Evolutionary conservation across 768 basidiomycete genomes (phyloP), one percentile per base, ranked within the genome.

Genomic region (Trametes maxima): DNA sequence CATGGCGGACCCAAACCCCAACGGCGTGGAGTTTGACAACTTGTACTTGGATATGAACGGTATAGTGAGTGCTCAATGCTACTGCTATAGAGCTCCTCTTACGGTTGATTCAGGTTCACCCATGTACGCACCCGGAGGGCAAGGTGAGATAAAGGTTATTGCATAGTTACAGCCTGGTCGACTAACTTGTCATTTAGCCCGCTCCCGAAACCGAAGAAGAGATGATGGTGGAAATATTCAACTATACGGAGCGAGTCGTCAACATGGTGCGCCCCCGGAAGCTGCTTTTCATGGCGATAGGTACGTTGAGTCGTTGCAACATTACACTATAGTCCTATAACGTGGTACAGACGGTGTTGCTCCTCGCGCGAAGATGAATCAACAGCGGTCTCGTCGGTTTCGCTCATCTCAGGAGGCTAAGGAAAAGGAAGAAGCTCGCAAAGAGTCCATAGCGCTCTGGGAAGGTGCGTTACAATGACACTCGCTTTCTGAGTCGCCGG

Each of bases 11-110:
- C 82, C 90, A 35, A 99, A 99, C 74, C 97, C 97, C n/a, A 99
- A 99, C 73, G 94, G 90, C 24, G 79, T 82, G 59, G 97, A 99
- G 77, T 94, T 95, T 67, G 97, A 99, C 78, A 94, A 93, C 73
- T 79, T 99, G 47, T 99, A 99, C 74, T 81, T 99, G 44, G 96
- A 99, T 73, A 98, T 99, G 97, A 99, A 99, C 74, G 97, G 94
- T 66, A 98, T 98, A 73, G 97, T 94, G 66, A 65, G 89, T 78
- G 21, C 28, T 19, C 14, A 22, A n/a, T 33, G 65, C 21, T 14
- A n/a, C n/a, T n/a, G n/a, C n/a, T 40, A 19, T 46, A n/a, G 7
- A 51, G 40, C 33, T 57, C 44, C 39, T 54, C 51, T 51, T n/a
- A 6, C 8, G 16, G 2, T 54, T 2, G 22, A 17, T 13, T 33